Percentiles rank a stretch among this genome's conserved stretches.
These are phyloP conservation scores for Aotearoamyces nothofagi DNA, from an alignment of 2,329 filamentous ascomycete genomes.

Conservation along the genomic window DNA sequence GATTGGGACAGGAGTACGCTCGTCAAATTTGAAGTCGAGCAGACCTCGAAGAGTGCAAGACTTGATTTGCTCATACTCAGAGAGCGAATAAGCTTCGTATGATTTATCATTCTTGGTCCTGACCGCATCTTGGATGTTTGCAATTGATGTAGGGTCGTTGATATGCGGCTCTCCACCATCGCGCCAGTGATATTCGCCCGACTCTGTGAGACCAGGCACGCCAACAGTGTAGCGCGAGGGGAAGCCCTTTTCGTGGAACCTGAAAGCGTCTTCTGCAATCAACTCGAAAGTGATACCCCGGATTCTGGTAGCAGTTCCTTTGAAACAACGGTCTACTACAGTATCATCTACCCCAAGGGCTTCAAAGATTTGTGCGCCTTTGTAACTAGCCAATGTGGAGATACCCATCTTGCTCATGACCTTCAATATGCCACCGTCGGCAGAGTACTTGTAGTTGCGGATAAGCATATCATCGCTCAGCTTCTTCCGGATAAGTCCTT, in stretches of 20 bases:
- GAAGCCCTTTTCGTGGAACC: slow-evolving; percentile 88
- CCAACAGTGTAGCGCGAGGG: slow-evolving; percentile 64
- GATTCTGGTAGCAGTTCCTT: slow-evolving; percentile 85
- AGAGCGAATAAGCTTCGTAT: slow-evolving; percentile 87
- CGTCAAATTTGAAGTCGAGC: slow-evolving; percentile 91
- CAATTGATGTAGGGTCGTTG: slow-evolving; percentile 88
- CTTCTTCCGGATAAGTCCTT: slow-evolving; percentile 85
- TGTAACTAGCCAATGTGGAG: slow-evolving; percentile 89
- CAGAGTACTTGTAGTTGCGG: slow-evolving; percentile 92
- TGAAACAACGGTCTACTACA: slow-evolving; percentile 89
- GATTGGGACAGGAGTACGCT: slow-evolving; percentile 70
- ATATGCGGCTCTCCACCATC: slow-evolving; percentile 91
- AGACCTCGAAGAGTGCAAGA: slow-evolving; percentile 87
- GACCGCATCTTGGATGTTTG: slow-evolving; percentile 93
- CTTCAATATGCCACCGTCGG: slow-evolving; percentile 90
- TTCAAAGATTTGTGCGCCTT: slow-evolving; percentile 96
- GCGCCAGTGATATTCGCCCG: slow-evolving; percentile 96
- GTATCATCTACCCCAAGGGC: slow-evolving; percentile 83
- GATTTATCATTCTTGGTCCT: slow-evolving; percentile 97
- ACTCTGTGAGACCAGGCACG: slow-evolving; percentile 72
- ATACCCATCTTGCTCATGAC: slow-evolving; percentile 99
- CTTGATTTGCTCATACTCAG: slow-evolving; percentile 94
- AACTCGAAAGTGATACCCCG: slow-evolving; percentile 86
- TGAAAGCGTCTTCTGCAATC: slow-evolving; percentile 87
- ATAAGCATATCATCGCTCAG: slow-evolving; percentile 70